Conservation (phyloP, 2,329 filamentous ascomycete species). For the Cadophora sp. region DNA sequence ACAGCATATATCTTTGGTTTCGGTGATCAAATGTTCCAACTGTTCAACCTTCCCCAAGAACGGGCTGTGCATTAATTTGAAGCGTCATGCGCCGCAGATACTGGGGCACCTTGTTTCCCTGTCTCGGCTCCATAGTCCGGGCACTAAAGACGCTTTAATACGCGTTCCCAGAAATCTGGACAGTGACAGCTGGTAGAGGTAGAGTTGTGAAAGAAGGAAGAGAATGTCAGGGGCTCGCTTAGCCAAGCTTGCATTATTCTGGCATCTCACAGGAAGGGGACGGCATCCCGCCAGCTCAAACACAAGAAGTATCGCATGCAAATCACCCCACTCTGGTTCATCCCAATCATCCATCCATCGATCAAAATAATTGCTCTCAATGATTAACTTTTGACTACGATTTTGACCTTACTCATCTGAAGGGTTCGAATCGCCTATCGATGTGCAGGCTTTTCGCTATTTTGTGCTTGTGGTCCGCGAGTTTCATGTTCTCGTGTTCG, state of each 20-base stretch:
- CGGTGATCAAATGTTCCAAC: background rate
- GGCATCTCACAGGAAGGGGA: background rate
- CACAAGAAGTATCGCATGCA: conserved; percentile 4
- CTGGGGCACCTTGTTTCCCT: background rate
- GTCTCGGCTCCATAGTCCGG: conserved; percentile 11
- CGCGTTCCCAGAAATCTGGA: background rate
- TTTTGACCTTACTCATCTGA: background rate
- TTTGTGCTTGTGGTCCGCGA: background rate
- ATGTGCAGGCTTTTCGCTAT: background rate
- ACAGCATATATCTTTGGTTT: background rate
- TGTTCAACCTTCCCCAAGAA: background rate
- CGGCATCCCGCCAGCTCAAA: background rate
- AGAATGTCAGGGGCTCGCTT: conserved; percentile 13
- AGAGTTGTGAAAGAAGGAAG: conserved; percentile 1
- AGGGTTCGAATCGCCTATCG: background rate
- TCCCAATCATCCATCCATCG: background rate
- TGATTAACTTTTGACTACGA: background rate
- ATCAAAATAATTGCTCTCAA: background rate
- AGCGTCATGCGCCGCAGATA: conserved; percentile 22
- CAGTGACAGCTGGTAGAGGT: background rate
- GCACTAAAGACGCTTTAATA: conserved; percentile 2
- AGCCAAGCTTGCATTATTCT: conserved; percentile 2
- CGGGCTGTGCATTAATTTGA: conserved; percentile 9
- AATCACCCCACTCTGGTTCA: conserved; percentile 11
- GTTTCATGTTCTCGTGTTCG: conserved; percentile 23